Percentiles rank a stretch among this genome's conserved stretches.
Evolutionary conservation across 2,329 filamentous ascomycete genomes (phyloP).

Genomic region (Fusarium brachygibbosum): DNA sequence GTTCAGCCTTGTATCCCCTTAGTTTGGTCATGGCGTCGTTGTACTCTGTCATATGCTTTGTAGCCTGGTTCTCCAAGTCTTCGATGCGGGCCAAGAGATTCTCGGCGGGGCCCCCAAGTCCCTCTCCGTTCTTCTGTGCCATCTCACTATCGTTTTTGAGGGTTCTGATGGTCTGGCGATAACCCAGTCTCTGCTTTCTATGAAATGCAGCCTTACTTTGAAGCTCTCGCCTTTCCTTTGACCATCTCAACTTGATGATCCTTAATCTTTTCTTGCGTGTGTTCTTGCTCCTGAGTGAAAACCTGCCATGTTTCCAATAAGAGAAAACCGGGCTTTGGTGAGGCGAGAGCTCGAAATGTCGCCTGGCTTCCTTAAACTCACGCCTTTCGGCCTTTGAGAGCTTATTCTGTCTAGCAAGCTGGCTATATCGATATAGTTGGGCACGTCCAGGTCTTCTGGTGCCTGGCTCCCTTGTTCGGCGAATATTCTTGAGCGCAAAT

Average conservation of each 20-base stretch:
- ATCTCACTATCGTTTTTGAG: conserved; percentile 34
- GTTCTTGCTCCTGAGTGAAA: conserved; percentile 6
- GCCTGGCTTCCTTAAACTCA: conserved; percentile 54
- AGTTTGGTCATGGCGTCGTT: conserved; percentile 48
- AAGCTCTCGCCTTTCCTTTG: conserved; percentile 41
- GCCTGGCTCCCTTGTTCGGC: conserved; percentile 47
- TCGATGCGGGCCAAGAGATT: conserved; percentile 35
- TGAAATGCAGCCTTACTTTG: conserved; percentile 52
- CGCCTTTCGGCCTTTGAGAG: conserved; percentile 52
- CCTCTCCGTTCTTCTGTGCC: background rate
- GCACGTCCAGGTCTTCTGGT: conserved; percentile 52
- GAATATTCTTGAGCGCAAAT: conserved; percentile 51
- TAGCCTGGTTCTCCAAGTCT: conserved; percentile 44
- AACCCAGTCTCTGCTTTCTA: conserved; percentile 50
- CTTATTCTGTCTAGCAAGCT: conserved; percentile 49
- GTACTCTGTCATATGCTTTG: conserved; percentile 48
- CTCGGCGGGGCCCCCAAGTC: background rate
- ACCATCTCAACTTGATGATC: conserved; percentile 20
- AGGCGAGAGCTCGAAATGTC: conserved; percentile 52
- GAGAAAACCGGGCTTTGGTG: conserved; percentile 45
- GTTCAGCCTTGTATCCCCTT: conserved; percentile 46
- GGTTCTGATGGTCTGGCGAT: conserved; percentile 43
- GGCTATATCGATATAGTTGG: conserved; percentile 53
- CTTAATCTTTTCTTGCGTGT: background rate
- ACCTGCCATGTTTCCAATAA: too few relatives aligned